Base-by-base conservation (phyloP, 306 rosid genomes). In the Luffa aegyptiaca region DNA sequence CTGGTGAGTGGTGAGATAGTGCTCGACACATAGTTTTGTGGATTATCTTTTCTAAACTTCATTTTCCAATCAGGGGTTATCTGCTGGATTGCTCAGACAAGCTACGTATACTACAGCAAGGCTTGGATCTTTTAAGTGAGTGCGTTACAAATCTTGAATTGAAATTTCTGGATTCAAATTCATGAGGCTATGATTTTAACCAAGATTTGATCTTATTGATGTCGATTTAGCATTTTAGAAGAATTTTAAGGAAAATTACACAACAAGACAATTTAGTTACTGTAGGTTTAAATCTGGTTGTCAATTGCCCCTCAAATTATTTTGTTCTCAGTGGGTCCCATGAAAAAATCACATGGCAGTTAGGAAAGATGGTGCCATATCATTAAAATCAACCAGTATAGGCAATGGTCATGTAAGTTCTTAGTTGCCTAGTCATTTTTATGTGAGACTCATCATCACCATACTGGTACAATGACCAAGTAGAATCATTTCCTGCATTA, bases 31-130 rank as follows among this genome's bases (percentile, higher is more conserved):
- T 39, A 66, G 51, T 39, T 66, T 66, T 66, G 51, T 66, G 74
- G 51, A 39, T 75, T 52, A 52, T 76, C 75, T 82, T 81, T 69
- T 79, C 90, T 87, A 71, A 81, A 61, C 17, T 73, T 49, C 55
- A 57, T 75, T 82, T 69, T 84, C 46, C 80, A 75, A 83, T 83
- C 87, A 94, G 98, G 98, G 97, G 80, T 86, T 94, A 31, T 92
- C 98, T 33, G 98, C 98, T 64, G 98, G 98, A 77, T 79, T 94
- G 39, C 92, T 94, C 79, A 91, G 98, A 84, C 98, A 94, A 83
- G 98, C 98, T 77, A 94, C 98, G 0, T 94, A 94, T 85, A 94
- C 98, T 84, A 94, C 97, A 57, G 95, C 98, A 46, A 93, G 98
- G 8, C 98, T 94, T 82, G 98, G 98, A 84, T 85, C 98, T 36